Conservation (phyloP, 331 rosid genomes). For the Quercus phellos region DNA sequence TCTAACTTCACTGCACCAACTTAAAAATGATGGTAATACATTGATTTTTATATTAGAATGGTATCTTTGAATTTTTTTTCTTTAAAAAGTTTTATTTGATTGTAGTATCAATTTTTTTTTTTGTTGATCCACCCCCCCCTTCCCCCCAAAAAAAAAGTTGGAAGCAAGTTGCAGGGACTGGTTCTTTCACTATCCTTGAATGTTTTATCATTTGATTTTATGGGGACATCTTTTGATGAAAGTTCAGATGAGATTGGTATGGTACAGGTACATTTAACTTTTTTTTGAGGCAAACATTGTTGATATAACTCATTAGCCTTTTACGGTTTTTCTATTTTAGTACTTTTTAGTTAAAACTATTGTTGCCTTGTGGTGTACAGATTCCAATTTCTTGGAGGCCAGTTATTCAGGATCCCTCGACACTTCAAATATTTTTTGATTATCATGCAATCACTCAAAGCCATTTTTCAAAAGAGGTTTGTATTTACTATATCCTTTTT, state of each 20-base stretch:
- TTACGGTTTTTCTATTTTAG: background rate
- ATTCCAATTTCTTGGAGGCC: constrained; percentile 48
- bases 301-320: background rate
- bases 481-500: constrained; percentile 10
- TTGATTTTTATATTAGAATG: background rate
- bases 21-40: constrained; percentile 48
- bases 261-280: constrained; percentile 37
- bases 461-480: constrained; percentile 46
- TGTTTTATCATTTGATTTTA: constrained; percentile 54
- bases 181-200: constrained; percentile 40
- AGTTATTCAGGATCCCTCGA: constrained; percentile 41
- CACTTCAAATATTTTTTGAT: constrained; percentile 53
- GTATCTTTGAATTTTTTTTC: too few species aligned
- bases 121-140: too few species aligned
- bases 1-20: constrained; percentile 36
- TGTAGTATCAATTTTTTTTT: too few species aligned
- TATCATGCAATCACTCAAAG: constrained; percentile 44
- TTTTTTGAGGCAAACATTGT: constrained; percentile 4
- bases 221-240: constrained; percentile 53
- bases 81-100: too few species aligned
- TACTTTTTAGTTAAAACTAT: constrained; percentile 12
- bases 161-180: constrained; percentile 52
- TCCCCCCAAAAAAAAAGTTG: constrained; percentile 8
- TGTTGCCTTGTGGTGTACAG: constrained; percentile 21
- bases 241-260: constrained; percentile 59